Base-by-base conservation (phyloP, 1,139 yeast genomes). In the Sugiyamaella grinbergsii region DNA sequence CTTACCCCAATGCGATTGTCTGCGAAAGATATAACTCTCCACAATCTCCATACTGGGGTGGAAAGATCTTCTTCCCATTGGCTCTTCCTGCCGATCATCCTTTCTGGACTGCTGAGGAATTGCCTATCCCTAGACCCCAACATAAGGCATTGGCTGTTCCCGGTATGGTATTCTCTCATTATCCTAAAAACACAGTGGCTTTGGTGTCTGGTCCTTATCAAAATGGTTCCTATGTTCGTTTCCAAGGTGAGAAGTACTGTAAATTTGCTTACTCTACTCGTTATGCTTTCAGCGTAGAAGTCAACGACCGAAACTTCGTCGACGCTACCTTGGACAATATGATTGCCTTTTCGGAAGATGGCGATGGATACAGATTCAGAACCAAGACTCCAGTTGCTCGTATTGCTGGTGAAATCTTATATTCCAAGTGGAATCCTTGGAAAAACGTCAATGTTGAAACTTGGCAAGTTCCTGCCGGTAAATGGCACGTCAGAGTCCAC, bases 41-140 rank as follows among this genome's bases (percentile, higher is more conserved):
- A 1, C 64, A 64, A 40, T 66, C 70, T 11, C 69, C 70, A 10
- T 66, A 66, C 50, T 66, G 70, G 70, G 61, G 65, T 2, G 54
- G 64, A 24, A 66, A 66, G 54, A 61, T 59, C 18, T 64, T 64
- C 47, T 53, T 63, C 44, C 63, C 65, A 11, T 31, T 58, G 37
- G 52, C 54, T 1, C 53, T 58, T n/a, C 60, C 59, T 4, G 54
- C 28, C 47, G 55, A 37, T 29, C 70, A 65, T 50, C 61, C 61
- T 3, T 58, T 58, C 53, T 58, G 61, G 61, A 37, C 56, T 23
- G 57, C 58, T 8, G 47, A 56, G 41, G 61, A 58, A 31, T 19
- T 52, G 15, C 52, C 57, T 8, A 45, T 41, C 15, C 46, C 50
- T 3, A 34, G 42, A 10, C 48, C 34, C 11, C 42, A 45, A 22